These are phyloP conservation scores for Metschnikowia vanudenii DNA, from an alignment of 805 yeast species.

Conservation along the genomic window DNA sequence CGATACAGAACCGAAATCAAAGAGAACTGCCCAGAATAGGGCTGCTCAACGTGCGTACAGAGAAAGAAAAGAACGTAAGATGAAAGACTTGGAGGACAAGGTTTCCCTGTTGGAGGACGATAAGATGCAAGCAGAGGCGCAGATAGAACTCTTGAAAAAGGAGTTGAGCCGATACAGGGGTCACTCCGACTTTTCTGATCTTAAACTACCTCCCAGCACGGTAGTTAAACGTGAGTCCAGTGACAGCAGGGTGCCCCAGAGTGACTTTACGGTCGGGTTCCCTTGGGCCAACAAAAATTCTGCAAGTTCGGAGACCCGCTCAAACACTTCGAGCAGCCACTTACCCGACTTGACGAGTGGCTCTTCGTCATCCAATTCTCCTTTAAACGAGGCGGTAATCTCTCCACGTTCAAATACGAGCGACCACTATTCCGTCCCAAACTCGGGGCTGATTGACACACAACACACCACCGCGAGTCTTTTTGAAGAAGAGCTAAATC, in stretches of 20 bases:
- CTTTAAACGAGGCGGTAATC: constrained; percentile 36
- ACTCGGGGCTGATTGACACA: constrained; percentile 8
- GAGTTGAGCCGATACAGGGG: constrained; percentile 67
- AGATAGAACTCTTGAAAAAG: constrained; percentile 67
- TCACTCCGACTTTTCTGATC: constrained; percentile 27
- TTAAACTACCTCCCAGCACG: constrained; percentile 13
- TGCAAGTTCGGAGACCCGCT: constrained; percentile 3
- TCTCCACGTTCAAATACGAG: constrained; percentile 31
- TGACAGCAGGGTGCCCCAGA: neutral
- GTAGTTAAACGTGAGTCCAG: constrained; percentile 4
- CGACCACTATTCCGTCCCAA: constrained; percentile 16
- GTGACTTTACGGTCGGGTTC: constrained; percentile 44
- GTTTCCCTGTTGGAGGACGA: constrained; percentile 71
- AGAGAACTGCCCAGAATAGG: constrained; percentile 93
- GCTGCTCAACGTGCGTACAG: constrained; percentile 98
- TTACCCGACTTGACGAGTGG: constrained; percentile 38
- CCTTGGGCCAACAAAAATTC: constrained; percentile 44
- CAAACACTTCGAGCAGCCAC: constrained; percentile 11
- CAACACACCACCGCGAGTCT: constrained; percentile 21
- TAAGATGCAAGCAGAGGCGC: constrained; percentile 64
- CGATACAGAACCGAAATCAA: constrained; percentile 76
- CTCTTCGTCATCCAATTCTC: constrained; percentile 39
- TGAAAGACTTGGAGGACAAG: constrained; percentile 81
- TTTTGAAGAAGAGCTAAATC: constrained; percentile 68
- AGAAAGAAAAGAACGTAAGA: constrained; percentile 85